These are phyloP conservation scores for Aspergillus flavus DNA, from an alignment of 2,329 filamentous ascomycete species.

Conservation along the genomic window DNA sequence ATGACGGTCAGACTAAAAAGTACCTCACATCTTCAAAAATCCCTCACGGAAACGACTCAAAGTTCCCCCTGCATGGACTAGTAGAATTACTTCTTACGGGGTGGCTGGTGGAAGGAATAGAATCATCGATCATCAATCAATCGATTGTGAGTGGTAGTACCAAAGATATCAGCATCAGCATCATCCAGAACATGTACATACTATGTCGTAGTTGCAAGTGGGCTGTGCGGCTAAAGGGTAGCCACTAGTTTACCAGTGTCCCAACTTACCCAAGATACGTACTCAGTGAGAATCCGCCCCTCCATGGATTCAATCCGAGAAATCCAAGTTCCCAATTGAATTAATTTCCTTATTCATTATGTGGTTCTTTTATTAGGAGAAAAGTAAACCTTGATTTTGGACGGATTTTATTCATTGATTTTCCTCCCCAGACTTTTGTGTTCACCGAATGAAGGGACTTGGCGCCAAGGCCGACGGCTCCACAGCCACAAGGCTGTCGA, in stretches of 20 bases:
- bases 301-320: no score
- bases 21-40: not conserved
- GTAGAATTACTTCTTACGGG: not conserved
- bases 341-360: not conserved
- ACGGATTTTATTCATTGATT: not conserved
- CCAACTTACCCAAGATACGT: no score
- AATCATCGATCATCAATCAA: not conserved
- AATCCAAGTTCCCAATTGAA: no score
- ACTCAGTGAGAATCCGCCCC: no score
- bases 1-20: not conserved
- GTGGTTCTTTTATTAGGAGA: not conserved
- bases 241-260: not conserved
- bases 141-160: not conserved
- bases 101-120: not conserved
- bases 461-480: not conserved
- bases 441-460: not conserved
- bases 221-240: not conserved
- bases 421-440: not conserved
- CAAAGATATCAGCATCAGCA: not conserved
- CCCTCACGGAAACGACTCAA: not conserved
- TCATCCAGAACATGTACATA: not conserved
- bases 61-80: not conserved
- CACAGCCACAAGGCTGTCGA: constrained; percentile 20
- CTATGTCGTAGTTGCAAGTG: not conserved
- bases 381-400: not conserved